Percentiles rank a stretch among this genome's conserved stretches.
These are phyloP conservation scores for Fusarium mexicanum DNA, from an alignment of 2,329 filamentous ascomycete genomes.

Conservation along the genomic window DNA sequence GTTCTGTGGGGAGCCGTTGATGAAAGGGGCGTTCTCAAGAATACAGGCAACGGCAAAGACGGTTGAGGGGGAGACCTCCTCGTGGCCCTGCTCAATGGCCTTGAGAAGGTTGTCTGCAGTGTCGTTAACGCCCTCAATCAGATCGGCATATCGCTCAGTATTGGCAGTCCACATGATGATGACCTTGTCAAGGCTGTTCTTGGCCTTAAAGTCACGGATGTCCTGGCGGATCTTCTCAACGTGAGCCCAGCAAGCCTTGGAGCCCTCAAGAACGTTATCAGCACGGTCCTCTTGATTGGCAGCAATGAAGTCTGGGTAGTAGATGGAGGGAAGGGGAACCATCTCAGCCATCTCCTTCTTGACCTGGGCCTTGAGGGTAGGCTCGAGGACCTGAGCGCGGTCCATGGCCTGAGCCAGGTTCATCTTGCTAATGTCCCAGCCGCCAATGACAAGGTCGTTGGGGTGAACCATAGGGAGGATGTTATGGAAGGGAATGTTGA, in stretches of 20 bases:
- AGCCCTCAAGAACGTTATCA: constrained; percentile 86
- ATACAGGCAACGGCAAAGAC: constrained; percentile 96
- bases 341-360: constrained; percentile 92
- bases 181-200: constrained; percentile 89
- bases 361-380: constrained; percentile 88
- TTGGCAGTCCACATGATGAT: constrained; percentile 99
- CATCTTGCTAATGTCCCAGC: constrained; percentile 96
- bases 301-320: constrained; percentile 99
- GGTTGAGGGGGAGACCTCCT: constrained; percentile 93
- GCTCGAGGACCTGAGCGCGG: constrained; percentile 92
- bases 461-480: constrained; percentile 97
- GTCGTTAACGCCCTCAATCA: constrained; percentile 91
- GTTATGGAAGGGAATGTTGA: constrained; percentile 96
- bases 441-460: constrained; percentile 92
- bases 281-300: constrained; percentile 97
- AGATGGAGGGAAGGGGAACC: constrained; percentile 91
- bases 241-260: constrained; percentile 85
- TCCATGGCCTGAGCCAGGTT: constrained; percentile 94
- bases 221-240: constrained; percentile 94
- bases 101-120: constrained; percentile 93
- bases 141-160: constrained; percentile 94
- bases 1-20: constrained; percentile 99
- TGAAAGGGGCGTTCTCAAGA: constrained; percentile 89
- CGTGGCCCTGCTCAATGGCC: constrained; percentile 85
- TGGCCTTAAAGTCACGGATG: constrained; percentile 91